These are phyloP conservation scores for Jamesozyma lodderae DNA, from an alignment of 805 yeast genomes.

Conservation along the genomic window DNA sequence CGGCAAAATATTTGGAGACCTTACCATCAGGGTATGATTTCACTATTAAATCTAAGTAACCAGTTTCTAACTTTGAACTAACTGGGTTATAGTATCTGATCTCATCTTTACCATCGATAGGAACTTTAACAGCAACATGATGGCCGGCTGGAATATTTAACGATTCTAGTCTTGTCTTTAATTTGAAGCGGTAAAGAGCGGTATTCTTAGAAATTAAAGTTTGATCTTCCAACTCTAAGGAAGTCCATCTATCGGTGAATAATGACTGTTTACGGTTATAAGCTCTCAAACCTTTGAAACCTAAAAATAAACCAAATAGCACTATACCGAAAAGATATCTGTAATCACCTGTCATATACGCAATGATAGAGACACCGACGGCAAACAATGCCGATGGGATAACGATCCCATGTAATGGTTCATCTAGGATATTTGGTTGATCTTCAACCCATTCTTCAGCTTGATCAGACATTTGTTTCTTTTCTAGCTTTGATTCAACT, in stretches of 20 bases:
- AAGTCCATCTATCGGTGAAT: slow-evolving; percentile 46
- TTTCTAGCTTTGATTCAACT: too few species aligned
- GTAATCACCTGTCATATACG: slow-evolving; percentile 31
- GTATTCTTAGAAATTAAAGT: slow-evolving; percentile 62
- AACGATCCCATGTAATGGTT: slow-evolving; percentile 67
- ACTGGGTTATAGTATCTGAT: slow-evolving; percentile 71
- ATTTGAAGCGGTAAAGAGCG: slow-evolving; percentile 64
- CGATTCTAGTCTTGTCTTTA: slow-evolving; percentile 50
- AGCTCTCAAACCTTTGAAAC: slow-evolving; percentile 32
- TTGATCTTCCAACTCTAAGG: slow-evolving; percentile 63
- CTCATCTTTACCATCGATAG: slow-evolving; percentile 29
- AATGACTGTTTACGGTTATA: slow-evolving; percentile 37
- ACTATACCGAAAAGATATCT: slow-evolving; percentile 28
- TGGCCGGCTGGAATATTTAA: slow-evolving; percentile 67
- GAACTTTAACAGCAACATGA: slow-evolving; percentile 51
- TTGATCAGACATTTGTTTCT: too few species aligned
- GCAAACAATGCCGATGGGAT: slow-evolving; percentile 57
- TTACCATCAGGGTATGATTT: slow-evolving; percentile 67
- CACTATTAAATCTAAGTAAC: slow-evolving; percentile 67
- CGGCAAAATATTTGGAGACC: slow-evolving; percentile 60
- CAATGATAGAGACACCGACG: slow-evolving; percentile 50
- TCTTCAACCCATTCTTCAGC: slow-evolving; percentile 4
- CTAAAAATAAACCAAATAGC: slow-evolving; percentile 33
- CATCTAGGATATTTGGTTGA: slow-evolving; percentile 44
- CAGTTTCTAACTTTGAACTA: slow-evolving; percentile 57